Evolutionary conservation across 768 basidiomycete species (phyloP), one percentile per base, ranked within the genome.

Genomic region (Tylopilus sp.): DNA sequence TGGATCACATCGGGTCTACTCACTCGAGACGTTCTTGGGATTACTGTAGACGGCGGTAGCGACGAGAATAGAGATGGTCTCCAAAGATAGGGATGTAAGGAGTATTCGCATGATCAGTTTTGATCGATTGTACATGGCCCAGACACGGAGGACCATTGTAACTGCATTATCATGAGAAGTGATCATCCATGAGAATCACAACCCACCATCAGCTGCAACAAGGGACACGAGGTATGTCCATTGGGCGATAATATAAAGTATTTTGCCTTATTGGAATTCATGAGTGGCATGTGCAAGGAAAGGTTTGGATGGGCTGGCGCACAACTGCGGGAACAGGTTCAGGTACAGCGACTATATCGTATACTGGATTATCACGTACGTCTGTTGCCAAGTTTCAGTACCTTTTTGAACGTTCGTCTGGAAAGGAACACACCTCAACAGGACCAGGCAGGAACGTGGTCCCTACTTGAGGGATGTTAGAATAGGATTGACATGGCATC

Each of bases 181-280:
- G 18, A 9, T 26, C 23, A 17, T 5, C 10, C 20, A 10, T 28
- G 17, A n/a, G 12, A 11, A 9, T 10, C 11, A 22, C 2, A 7
- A 48, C 49, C 38, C 18, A 50, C 49, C 0, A 50, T 44, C 35
- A 5, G 26, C 33, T 12, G 42, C 18, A 12, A 13, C 25, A 17
- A 44, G 5, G 36, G 57, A 57, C 6, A 44, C 7, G 15, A 39
- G 1, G 8, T 28, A 42, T 3, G 44, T 18, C 47, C 50, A 57
- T 25, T 9, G 13, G 2, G 4, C 20, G 12, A 38, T 5, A 9
- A 35, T 5, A 13, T 10, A 1, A 1, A 47, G 23, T 12, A 47
- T 41, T 17, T 33, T 8, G 9, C 55, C 54, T 58, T 18, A 28
- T 18, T 40, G 41, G 6, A 43, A 15, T 21, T 9, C 1, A 0